Conservation (phyloP, 345 rosid genomes). For the Syzygium jambos region DNA sequence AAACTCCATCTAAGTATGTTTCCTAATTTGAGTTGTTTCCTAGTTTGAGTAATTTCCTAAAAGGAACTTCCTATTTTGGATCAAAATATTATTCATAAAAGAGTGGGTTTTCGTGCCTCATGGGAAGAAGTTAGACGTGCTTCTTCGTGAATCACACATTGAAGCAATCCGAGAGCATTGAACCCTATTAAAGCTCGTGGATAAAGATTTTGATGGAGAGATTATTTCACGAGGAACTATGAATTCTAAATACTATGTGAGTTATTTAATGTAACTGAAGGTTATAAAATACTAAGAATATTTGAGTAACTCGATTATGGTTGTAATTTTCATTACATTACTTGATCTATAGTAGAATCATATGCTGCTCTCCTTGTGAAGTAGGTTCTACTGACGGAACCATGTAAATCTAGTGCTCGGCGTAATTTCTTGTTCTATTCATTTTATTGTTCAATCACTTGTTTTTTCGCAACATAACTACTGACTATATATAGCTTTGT, state of each 20-base stretch:
- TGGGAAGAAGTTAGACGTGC: not conserved
- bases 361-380: not conserved
- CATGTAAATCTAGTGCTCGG: too few species aligned
- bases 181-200: too few species aligned
- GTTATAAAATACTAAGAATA: rapidly evolving
- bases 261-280: too few species aligned
- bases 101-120: not conserved
- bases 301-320: not conserved
- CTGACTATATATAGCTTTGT: not conserved
- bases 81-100: too few species aligned
- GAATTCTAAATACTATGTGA: not conserved
- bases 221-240: not conserved
- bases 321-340: too few species aligned
- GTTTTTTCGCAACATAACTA: not conserved
- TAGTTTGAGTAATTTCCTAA: not conserved
- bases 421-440: not conserved
- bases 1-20: not conserved
- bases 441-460: not conserved
- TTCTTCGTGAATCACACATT: not conserved
- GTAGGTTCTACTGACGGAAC: too few species aligned
- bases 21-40: not conserved
- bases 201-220: not conserved
- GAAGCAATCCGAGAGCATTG: not conserved
- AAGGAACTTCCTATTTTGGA: not conserved
- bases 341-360: too few species aligned